Percentiles rank a stretch among this genome's conserved stretches.
phyloP scores from a whole-genome alignment of 164 flowering plant genomes.

The Hamamelis virginiana region DNA sequence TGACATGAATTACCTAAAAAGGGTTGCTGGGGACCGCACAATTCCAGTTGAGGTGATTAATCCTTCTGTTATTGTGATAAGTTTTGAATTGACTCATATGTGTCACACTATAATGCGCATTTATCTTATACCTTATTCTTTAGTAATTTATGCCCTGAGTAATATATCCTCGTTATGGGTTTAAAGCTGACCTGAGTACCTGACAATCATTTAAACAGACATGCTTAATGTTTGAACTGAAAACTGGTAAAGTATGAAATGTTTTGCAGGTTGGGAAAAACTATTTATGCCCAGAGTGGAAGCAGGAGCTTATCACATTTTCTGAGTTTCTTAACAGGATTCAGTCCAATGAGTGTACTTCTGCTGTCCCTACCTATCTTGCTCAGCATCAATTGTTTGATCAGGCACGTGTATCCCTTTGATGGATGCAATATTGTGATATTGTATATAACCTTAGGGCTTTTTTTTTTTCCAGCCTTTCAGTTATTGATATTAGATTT shows the following conservation, averaged over 20 bases:
- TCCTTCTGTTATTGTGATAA: neutral
- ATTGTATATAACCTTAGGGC: neutral
- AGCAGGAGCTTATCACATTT: constrained; percentile 91
- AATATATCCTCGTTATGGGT: too few species aligned
- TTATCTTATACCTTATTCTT: too few species aligned
- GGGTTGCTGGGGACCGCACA: constrained; percentile 88
- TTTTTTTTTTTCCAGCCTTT: neutral
- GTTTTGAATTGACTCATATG: neutral
- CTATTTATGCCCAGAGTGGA: constrained; percentile 84
- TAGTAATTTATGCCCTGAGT: too few species aligned
- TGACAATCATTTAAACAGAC: neutral
- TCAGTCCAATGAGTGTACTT: constrained; percentile 36
- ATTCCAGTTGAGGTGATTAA: constrained; percentile 93
- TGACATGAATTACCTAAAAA: constrained; percentile 67
- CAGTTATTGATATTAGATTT: constrained; percentile 1
- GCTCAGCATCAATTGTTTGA: constrained; percentile 98
- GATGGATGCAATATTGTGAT: neutral
- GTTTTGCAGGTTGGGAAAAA: constrained; percentile 86
- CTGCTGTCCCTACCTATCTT: constrained; percentile 64
- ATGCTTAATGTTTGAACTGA: constrained; percentile 16
- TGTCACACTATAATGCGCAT: neutral
- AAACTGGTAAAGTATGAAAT: constrained; percentile 22
- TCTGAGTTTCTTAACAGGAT: constrained; percentile 88
- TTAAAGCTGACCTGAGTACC: neutral
- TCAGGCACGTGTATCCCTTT: constrained; percentile 48